Percentiles rank a stretch among this genome's conserved stretches.
Conservation (phyloP, 257 asterid species). For the Solanum paucissectum region DNA sequence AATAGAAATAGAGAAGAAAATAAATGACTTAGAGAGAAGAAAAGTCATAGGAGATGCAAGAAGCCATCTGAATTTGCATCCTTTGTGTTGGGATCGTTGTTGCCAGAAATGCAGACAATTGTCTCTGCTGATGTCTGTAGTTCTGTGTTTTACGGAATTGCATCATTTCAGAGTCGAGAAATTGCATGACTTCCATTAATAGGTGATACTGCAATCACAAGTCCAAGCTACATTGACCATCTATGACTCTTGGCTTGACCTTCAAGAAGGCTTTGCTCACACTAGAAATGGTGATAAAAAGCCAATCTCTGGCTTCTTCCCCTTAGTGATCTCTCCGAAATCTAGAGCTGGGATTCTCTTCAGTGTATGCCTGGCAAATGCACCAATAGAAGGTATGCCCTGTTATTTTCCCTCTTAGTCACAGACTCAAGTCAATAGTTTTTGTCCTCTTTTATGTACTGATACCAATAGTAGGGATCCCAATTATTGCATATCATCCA, state of each 20-base stretch:
- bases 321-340: slow-evolving; percentile 64
- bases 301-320: slow-evolving; percentile 70
- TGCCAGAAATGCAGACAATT: neutral
- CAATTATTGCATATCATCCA: neutral
- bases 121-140: neutral
- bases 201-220: slow-evolving; percentile 91
- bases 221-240: slow-evolving; percentile 78
- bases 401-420: neutral
- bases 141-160: neutral
- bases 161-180: neutral
- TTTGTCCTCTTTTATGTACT: neutral
- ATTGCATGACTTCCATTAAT: neutral
- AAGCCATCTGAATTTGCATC: neutral
- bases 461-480: neutral
- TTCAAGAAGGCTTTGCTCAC: slow-evolving; percentile 86
- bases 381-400: slow-evolving; percentile 32
- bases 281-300: slow-evolving; percentile 59
- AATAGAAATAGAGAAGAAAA: neutral
- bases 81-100: neutral
- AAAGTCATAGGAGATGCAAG: neutral
- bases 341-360: slow-evolving; percentile 81
- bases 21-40: neutral
- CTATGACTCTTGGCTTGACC: slow-evolving; percentile 87
- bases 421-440: neutral
- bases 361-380: slow-evolving; percentile 47